phyloP scores from a whole-genome alignment of 139 green algal species.

The Microglena sp. region DNA sequence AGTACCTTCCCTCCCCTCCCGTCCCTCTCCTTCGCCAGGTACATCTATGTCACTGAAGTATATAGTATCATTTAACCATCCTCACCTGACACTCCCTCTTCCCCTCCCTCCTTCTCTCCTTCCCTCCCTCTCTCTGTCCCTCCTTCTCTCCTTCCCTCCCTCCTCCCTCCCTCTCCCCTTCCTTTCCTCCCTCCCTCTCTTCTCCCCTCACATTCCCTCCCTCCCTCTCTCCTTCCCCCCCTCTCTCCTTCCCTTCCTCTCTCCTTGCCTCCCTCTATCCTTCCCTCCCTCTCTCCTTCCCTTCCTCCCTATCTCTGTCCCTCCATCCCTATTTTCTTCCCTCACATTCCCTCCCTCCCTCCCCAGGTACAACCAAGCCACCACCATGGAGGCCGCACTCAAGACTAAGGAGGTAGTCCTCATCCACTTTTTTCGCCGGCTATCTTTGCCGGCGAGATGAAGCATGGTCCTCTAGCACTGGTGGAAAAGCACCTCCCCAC shows the following conservation, averaged over 20 bases:
- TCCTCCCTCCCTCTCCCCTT: background rate
- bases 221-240: background rate
- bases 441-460: constrained; percentile 98
- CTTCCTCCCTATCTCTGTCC: background rate
- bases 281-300: background rate
- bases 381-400: constrained; percentile 83
- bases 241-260: background rate
- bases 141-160: background rate
- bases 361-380: constrained; percentile 37
- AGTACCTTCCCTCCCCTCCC: too few relatives aligned
- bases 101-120: background rate
- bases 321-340: background rate
- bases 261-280: background rate
- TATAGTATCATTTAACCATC: too few relatives aligned
- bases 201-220: background rate
- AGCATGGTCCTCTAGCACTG: constrained; percentile 93
- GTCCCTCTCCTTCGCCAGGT: too few relatives aligned
- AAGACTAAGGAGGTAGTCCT: constrained; percentile 40
- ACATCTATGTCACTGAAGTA: too few relatives aligned
- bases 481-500: constrained; percentile 91
- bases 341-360: background rate
- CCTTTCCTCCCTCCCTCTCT: background rate
- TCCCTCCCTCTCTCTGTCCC: background rate
- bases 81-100: background rate
- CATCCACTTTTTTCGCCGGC: constrained; percentile 55